Conservation (phyloP, 768 basidiomycete species). For the Mycena alexandri region DNA sequence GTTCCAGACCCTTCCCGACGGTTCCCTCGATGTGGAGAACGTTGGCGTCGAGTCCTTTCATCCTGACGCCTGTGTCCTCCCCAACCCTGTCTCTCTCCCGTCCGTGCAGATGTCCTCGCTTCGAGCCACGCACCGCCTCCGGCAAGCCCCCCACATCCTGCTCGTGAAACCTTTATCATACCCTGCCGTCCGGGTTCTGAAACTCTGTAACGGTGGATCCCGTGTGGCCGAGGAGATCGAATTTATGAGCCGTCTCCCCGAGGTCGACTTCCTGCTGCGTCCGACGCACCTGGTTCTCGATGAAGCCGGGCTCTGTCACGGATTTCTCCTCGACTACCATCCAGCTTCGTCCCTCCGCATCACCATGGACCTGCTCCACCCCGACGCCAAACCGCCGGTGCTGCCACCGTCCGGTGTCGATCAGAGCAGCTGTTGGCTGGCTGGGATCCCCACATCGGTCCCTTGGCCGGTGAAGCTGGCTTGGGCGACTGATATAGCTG, state of each 20-base stretch:
- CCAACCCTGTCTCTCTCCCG: slow-evolving; percentile 4
- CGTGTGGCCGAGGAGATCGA: neutral
- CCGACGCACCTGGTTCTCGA: no score
- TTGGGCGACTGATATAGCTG: slow-evolving; percentile 17
- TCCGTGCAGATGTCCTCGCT: slow-evolving; percentile 17
- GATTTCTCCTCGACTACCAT: no score
- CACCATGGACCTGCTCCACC: neutral
- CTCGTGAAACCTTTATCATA: neutral
- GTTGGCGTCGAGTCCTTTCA: neutral
- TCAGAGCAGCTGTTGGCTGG: neutral
- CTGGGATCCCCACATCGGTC: neutral
- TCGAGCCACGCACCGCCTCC: neutral
- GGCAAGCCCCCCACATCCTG: neutral
- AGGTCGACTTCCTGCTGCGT: no score
- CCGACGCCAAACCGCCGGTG: neutral
- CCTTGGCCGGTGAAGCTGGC: slow-evolving; percentile 20
- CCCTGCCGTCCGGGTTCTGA: slow-evolving; percentile 6
- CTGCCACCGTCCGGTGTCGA: neutral
- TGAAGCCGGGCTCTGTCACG: no score
- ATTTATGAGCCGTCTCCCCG: slow-evolving; percentile 11
- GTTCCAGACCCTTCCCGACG: slow-evolving; percentile 16
- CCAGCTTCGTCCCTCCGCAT: no score
- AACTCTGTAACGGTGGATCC: neutral
- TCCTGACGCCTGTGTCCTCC: neutral
- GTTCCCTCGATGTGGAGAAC: neutral